Conservation (phyloP, 352 stramenopile species). For the Phytophthora niederhauseri region DNA sequence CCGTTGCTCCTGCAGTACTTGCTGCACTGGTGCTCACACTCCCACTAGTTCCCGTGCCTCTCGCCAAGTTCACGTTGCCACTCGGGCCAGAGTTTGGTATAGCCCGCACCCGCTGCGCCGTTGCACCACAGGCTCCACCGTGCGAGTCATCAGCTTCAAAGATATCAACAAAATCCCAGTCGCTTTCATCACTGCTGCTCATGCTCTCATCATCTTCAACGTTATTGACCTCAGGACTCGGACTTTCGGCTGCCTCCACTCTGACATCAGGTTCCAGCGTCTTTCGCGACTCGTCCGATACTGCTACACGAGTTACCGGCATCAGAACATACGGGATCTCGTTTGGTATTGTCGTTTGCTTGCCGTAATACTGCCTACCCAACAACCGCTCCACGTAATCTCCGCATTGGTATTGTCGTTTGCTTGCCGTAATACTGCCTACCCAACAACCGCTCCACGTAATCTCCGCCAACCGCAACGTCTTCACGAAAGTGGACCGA, state of each 20-base stretch:
- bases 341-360: neutral
- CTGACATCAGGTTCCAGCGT: too few species aligned
- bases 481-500: conserved; percentile 17
- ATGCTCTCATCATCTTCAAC: neutral
- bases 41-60: too few species aligned
- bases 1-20: too few species aligned
- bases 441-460: conserved; percentile 1
- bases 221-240: neutral
- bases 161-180: conserved; percentile 5
- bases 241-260: too few species aligned
- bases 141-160: neutral
- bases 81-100: too few species aligned
- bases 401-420: too few species aligned
- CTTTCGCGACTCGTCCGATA: neutral
- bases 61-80: too few species aligned
- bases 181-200: conserved; percentile 10
- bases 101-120: neutral
- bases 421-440: conserved; percentile 7
- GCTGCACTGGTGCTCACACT: too few species aligned
- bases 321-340: conserved; percentile 8
- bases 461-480: conserved; percentile 2
- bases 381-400: conserved; percentile 8
- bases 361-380: conserved; percentile 1
- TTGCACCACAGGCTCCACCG: neutral
- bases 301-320: conserved; percentile 1